Evolutionary conservation across 2,329 filamentous ascomycete genomes (phyloP).

Genomic region (Calonectria crousiana): DNA sequence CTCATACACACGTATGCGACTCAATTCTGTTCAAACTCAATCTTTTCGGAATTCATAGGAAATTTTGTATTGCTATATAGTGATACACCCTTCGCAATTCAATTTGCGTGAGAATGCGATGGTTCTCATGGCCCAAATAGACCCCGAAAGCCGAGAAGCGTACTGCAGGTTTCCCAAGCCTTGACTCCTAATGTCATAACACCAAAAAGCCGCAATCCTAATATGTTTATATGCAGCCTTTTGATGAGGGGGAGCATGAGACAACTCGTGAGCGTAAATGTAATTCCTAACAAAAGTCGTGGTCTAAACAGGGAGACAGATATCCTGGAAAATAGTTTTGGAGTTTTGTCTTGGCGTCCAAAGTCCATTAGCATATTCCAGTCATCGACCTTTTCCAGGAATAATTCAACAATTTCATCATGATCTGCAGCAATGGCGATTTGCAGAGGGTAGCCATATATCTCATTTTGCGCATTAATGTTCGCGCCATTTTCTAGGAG

Average conservation of each 20-base stretch:
- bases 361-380: too few relatives aligned
- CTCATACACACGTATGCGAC: too few relatives aligned
- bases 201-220: not conserved
- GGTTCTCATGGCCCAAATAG: not conserved
- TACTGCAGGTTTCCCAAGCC: not conserved
- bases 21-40: too few relatives aligned
- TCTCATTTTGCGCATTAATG: not conserved
- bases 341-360: too few relatives aligned
- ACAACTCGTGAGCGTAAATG: not conserved
- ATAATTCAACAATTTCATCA: not conserved
- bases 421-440: not conserved
- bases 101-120: too few relatives aligned
- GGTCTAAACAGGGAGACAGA: too few relatives aligned
- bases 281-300: not conserved
- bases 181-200: not conserved
- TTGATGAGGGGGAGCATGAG: not conserved
- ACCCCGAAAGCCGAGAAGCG: not conserved
- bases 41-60: too few relatives aligned
- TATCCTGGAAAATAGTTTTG: too few relatives aligned
- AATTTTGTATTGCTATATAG: too few relatives aligned
- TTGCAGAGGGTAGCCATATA: not conserved
- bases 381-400: not conserved
- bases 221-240: not conserved
- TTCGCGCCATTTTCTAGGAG: not conserved
- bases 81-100: too few relatives aligned